phyloP scores from a whole-genome alignment of 2,329 filamentous ascomycete genomes.

The Cyphellophora europaea region DNA sequence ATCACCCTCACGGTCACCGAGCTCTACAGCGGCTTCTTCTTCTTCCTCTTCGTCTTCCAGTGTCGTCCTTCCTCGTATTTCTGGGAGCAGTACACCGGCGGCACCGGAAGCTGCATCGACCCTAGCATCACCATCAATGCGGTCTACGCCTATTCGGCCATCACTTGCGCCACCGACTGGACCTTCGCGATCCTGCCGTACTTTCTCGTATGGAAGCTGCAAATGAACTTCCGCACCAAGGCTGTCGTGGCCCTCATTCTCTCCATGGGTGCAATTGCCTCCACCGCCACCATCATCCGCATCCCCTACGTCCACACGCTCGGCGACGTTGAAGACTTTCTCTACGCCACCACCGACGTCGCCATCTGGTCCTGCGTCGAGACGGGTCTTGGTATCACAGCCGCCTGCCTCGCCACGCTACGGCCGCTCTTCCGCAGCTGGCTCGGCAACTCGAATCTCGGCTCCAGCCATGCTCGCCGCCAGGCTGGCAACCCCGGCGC shows the following conservation, averaged over 20 bases:
- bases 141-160: constrained; percentile 43
- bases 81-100: constrained; percentile 30
- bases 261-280: constrained; percentile 47
- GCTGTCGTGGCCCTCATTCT: constrained; percentile 43
- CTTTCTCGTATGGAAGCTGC: constrained; percentile 45
- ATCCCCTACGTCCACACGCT: constrained; percentile 24
- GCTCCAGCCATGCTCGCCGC: no score
- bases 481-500: no score
- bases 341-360: constrained; percentile 35
- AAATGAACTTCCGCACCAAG: constrained; percentile 46
- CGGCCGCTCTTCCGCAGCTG: constrained; percentile 34
- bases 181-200: constrained; percentile 44
- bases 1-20: constrained; percentile 37
- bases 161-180: constrained; percentile 40
- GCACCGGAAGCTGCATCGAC: constrained; percentile 32
- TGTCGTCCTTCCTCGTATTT: constrained; percentile 44
- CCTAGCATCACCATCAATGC: constrained; percentile 41
- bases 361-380: constrained; percentile 34
- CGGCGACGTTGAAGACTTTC: constrained; percentile 24
- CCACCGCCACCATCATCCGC: constrained; percentile 35
- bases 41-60: constrained; percentile 44
- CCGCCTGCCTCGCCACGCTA: constrained; percentile 39
- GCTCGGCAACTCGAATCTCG: neutral
- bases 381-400: constrained; percentile 32
- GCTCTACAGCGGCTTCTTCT: constrained; percentile 37